Conservation (phyloP, 495 filamentous ascomycete species). For the Aspergillus hancockii region DNA sequence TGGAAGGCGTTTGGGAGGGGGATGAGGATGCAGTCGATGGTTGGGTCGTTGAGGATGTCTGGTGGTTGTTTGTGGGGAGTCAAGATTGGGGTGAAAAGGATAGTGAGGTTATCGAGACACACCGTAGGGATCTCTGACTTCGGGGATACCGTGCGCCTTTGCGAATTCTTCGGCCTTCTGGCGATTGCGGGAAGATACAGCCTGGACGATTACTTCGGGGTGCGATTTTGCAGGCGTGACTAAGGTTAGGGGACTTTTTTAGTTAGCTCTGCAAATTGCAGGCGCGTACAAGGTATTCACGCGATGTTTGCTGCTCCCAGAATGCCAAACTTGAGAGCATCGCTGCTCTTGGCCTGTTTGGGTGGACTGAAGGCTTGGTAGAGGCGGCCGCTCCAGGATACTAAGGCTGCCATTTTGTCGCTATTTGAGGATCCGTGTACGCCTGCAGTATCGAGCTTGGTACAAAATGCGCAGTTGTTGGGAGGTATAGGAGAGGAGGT, state of each 20-base stretch:
- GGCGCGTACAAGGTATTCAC: constrained; percentile 13
- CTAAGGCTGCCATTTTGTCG: no score
- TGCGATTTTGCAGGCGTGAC: constrained; percentile 58
- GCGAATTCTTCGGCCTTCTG: constrained; percentile 56
- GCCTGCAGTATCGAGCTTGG: no score
- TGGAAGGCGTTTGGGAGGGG: constrained; percentile 50
- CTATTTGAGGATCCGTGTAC: no score
- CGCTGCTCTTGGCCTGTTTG: constrained; percentile 23
- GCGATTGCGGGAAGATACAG: constrained; percentile 59
- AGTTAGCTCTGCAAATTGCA: not conserved
- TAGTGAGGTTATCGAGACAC: no score
- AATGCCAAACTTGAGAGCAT: constrained; percentile 32
- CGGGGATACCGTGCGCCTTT: constrained; percentile 56
- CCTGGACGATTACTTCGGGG: constrained; percentile 58
- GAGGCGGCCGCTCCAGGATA: constrained; percentile 8
- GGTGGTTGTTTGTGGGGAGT: no score
- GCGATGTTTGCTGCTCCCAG: constrained; percentile 35
- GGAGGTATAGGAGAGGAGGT: no score
- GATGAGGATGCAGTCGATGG: constrained; percentile 50
- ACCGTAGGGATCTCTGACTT: constrained; percentile 47
- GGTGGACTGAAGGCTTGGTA: constrained; percentile 24
- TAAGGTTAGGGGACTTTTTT: constrained; percentile 49
- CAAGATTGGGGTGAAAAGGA: constrained; percentile 8
- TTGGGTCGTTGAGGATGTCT: constrained; percentile 41
- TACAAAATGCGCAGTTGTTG: no score